Percentiles rank a stretch among this genome's conserved stretches.
Evolutionary conservation across 495 filamentous ascomycete species (phyloP).

Genomic region (Xylaria castorea): DNA sequence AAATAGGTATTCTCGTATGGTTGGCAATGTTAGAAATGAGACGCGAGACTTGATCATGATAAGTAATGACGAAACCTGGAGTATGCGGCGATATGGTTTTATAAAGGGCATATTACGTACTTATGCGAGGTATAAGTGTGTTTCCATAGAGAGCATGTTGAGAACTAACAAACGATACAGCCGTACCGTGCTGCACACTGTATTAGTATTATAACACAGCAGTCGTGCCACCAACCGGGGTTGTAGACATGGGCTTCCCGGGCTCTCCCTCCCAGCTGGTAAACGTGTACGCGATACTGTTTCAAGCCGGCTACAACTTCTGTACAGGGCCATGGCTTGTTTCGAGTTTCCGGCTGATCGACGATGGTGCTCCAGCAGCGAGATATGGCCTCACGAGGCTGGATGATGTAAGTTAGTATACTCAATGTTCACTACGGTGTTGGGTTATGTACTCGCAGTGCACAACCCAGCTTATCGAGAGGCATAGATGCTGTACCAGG

Average conservation of each 20-base stretch:
- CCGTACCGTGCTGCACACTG: background rate
- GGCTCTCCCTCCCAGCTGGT: conserved; percentile 6
- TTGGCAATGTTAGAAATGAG: background rate
- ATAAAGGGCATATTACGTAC: no score
- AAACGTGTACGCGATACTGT: conserved; percentile 11
- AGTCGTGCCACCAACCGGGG: conserved; percentile 2
- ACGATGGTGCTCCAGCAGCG: background rate
- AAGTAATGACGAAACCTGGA: background rate
- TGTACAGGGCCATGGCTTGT: conserved; percentile 10
- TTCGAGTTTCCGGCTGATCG: conserved; percentile 1
- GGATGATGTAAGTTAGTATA: background rate
- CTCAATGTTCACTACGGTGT: background rate
- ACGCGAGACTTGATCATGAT: background rate
- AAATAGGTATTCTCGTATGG: background rate
- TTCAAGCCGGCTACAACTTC: background rate
- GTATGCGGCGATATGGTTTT: background rate
- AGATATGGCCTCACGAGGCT: background rate
- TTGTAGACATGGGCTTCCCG: background rate
- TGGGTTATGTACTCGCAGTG: background rate
- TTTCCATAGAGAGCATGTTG: background rate
- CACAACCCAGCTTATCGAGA: background rate
- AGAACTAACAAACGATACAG: background rate
- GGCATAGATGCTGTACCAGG: background rate
- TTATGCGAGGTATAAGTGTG: background rate
- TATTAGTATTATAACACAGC: background rate